Percentiles rank a stretch among this genome's conserved stretches.
These are phyloP conservation scores for Gonapodya prolifera DNA, from an alignment of 192 early-diverging fungal species.

Conservation along the genomic window DNA sequence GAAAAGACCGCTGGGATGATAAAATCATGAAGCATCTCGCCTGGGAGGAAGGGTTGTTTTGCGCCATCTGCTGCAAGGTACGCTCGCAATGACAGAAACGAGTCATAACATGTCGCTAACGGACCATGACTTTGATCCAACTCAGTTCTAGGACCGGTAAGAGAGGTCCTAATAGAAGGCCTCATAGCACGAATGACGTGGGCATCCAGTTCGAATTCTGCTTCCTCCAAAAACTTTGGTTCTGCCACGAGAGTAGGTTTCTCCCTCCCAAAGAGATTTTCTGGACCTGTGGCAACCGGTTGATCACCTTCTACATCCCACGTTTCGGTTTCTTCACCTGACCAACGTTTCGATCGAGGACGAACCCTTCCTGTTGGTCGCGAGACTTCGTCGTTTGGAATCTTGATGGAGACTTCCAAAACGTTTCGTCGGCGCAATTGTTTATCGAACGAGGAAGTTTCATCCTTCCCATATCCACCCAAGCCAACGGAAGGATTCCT, in stretches of 20 bases:
- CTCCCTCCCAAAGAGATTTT: background rate
- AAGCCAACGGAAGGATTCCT: background rate
- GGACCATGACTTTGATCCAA: background rate
- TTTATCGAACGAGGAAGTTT: background rate
- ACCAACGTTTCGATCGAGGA: background rate
- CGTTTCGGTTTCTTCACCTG: background rate
- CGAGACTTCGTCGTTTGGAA: background rate
- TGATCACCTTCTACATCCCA: background rate
- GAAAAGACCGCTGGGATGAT: background rate
- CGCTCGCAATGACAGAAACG: background rate
- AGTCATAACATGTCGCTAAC: background rate
- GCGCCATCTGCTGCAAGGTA: background rate
- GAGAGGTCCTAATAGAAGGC: background rate
- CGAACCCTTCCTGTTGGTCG: background rate
- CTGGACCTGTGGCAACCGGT: background rate
- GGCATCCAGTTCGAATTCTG: background rate
- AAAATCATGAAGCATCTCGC: background rate
- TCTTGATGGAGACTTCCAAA: background rate
- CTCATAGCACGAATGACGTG: background rate
- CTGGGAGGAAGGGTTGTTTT: background rate
- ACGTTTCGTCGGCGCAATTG: background rate
- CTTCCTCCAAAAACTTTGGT: background rate
- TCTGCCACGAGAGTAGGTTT: background rate
- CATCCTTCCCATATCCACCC: background rate
- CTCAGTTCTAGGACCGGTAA: background rate